Evolutionary conservation across 1,284 basidiomycete genomes (phyloP).

Genomic region (Ganoderma sp.): DNA sequence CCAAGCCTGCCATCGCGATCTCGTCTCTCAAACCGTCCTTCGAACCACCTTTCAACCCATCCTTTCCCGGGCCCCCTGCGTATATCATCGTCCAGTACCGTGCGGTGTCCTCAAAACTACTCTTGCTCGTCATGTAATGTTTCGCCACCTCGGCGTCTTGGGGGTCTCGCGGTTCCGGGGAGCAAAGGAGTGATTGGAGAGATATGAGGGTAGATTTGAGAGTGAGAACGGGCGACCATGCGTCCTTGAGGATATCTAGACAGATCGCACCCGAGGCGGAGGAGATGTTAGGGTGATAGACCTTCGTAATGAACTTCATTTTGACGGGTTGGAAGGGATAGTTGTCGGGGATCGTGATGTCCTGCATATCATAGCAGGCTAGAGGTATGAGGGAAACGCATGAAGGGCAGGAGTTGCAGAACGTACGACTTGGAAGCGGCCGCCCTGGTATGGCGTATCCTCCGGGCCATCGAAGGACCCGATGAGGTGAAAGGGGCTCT

Average conservation of each 20-base stretch:
- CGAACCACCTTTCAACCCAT: constrained; percentile 30
- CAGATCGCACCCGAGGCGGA: constrained; percentile 94
- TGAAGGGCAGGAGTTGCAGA: constrained; percentile 3
- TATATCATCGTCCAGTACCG: constrained; percentile 94
- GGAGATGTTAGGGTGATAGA: constrained; percentile 97
- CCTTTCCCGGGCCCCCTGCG: constrained; percentile 70
- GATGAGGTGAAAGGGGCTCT: constrained; percentile 86
- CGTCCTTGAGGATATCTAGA: constrained; percentile 88
- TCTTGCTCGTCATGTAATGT: constrained; percentile 89
- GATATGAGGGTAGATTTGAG: constrained; percentile 98
- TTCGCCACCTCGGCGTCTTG: constrained; percentile 99
- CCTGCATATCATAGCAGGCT: constrained; percentile 53
- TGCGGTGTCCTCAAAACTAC: constrained; percentile 91
- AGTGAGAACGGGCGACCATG: constrained; percentile 93
- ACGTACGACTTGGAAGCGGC: constrained; percentile 90
- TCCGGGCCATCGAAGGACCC: constrained; percentile 93
- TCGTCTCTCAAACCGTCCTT: constrained; percentile 52
- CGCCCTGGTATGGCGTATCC: constrained; percentile 94
- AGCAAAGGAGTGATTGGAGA: constrained; percentile 93
- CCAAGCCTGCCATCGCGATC: constrained; percentile 77
- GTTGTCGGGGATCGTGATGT: constrained; percentile 92
- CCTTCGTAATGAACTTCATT: constrained; percentile 97
- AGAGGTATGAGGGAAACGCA: neutral
- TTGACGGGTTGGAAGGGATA: constrained; percentile 98
- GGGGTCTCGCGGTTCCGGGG: constrained; percentile 95